These are phyloP conservation scores for Pezicula neosporulosa DNA, from an alignment of 2,329 filamentous ascomycete genomes.

Conservation along the genomic window DNA sequence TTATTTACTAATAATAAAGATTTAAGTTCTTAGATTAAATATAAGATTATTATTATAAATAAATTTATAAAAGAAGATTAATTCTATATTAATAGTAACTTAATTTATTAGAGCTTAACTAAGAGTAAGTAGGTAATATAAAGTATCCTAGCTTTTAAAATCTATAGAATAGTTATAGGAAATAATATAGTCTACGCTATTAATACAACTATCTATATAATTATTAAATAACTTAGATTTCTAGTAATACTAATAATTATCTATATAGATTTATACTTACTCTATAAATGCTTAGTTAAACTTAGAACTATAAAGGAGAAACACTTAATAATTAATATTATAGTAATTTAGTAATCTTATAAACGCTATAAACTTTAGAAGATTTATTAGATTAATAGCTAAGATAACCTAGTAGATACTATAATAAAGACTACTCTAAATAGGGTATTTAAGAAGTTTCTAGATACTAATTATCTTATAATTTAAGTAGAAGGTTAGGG, in stretches of 20 bases:
- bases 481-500: slow-evolving; percentile 2
- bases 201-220: slow-evolving; percentile 3
- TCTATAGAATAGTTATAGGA: slow-evolving; percentile 11
- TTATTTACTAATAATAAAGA: slow-evolving; percentile 17
- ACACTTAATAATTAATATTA: slow-evolving; percentile 16
- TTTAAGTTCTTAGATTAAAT: slow-evolving; percentile 14
- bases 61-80: neutral
- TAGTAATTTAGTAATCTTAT: slow-evolving; percentile 14
- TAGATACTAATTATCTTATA: slow-evolving; percentile 7
- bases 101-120: slow-evolving; percentile 11
- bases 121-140: slow-evolving; percentile 12
- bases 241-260: slow-evolving; percentile 6
- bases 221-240: slow-evolving; percentile 1
- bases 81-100: slow-evolving; percentile 9
- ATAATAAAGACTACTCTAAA: slow-evolving; percentile 10
- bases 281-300: slow-evolving; percentile 16
- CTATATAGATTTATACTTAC: slow-evolving; percentile 12
- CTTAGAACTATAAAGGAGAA: slow-evolving; percentile 15
- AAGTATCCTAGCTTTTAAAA: slow-evolving; percentile 11
- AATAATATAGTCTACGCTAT: slow-evolving; percentile 9
- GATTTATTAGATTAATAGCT: slow-evolving; percentile 13
- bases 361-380: slow-evolving; percentile 9
- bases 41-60: slow-evolving; percentile 14
- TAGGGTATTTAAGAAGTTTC: slow-evolving; percentile 3
- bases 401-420: slow-evolving; percentile 8